A percentile compares a stretch with the other conserved stretches of the same genome.
phyloP scores from a whole-genome alignment of 2,329 filamentous ascomycete species.

The Xylaria sp. region DNA sequence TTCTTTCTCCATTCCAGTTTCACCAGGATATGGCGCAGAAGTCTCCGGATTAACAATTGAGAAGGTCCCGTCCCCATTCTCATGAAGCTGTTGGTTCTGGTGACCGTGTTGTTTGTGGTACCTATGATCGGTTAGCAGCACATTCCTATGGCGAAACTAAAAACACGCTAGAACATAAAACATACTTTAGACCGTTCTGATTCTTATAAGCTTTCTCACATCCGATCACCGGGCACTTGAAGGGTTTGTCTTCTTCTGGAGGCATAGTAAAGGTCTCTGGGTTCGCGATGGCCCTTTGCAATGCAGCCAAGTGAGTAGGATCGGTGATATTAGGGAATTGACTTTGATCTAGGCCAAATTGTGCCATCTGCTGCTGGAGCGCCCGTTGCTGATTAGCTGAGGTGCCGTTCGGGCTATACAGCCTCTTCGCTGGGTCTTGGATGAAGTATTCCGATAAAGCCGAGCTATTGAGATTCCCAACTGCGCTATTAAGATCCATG shows the following conservation, averaged over 20 bases:
- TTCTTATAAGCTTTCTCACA: slow-evolving; percentile 99
- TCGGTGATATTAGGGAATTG: slow-evolving; percentile 83
- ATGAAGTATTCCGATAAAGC: slow-evolving; percentile 71
- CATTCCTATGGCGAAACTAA: slow-evolving; percentile 28
- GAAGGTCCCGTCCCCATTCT: slow-evolving; percentile 96
- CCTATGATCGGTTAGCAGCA: slow-evolving; percentile 55
- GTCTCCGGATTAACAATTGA: slow-evolving; percentile 98
- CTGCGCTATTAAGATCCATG: slow-evolving; percentile 68
- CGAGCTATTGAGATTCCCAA: slow-evolving; percentile 64
- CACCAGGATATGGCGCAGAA: slow-evolving; percentile 92
- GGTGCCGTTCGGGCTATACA: slow-evolving; percentile 86
- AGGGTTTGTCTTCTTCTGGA: slow-evolving; percentile 95
- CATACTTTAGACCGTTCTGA: slow-evolving; percentile 96
- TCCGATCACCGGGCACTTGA: slow-evolving; percentile 96
- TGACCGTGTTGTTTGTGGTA: slow-evolving; percentile 88
- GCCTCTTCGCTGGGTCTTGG: slow-evolving; percentile 91
- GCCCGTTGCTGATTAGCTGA: slow-evolving; percentile 69
- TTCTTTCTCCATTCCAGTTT: slow-evolving; percentile 99
- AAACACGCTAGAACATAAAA: slow-evolving; percentile 40
- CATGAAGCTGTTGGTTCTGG: slow-evolving; percentile 94
- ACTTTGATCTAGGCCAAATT: slow-evolving; percentile 78
- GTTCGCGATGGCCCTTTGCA: slow-evolving; percentile 60
- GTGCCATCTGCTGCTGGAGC: slow-evolving; percentile 75
- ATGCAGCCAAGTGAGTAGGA: slow-evolving; percentile 66
- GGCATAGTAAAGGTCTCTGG: slow-evolving; percentile 71